Evolutionary conservation across 495 filamentous ascomycete genomes (phyloP), one percentile per base, ranked within the genome.

Genomic region (Penicillium odoratum): DNA sequence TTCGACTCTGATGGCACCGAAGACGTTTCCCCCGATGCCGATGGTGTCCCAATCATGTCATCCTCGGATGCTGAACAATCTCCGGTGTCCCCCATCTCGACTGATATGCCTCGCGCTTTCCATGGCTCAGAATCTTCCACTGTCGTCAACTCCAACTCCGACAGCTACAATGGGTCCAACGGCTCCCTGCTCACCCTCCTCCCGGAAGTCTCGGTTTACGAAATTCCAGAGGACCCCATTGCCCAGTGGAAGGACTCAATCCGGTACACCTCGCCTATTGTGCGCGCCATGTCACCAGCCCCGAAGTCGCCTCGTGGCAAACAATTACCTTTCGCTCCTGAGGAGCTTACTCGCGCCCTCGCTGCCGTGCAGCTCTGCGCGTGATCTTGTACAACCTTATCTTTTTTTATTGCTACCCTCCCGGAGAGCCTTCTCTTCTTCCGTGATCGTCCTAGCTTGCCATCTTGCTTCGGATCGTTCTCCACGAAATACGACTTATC

Each of bases 261-360:
- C 18, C 70, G 69, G 0, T 69, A 67, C 43, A 70, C 70, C 8
- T 74, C 72, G 15, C 76, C 74, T 11, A 59, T 69, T 9, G 55
- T 72, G 16, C 73, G 66, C 10, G 55, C 71, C n/a, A 59, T 63
- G 29, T 56, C 65, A 31, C 55, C 61, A 44, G 52, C 49, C 40
- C 53, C 62, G 25, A 55, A 69, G 45, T 65, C 69, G 21, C 64
- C 68, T 42, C 64, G 69, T 43, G 68, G 69, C 29, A 69, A 64
- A 28, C 63, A 59, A 6, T 58, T 70, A 30, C 68, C 76, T 6
- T 78, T 79, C 53, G 51, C 70, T 7, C 73, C 76, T 0, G 69
- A 77, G n/a, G 73, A 78, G 57, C 61, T 79, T 62, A 64, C 67
- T 29, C 70, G 72, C 46, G 76, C 76, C 55, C 69, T 79, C 69